phyloP scores from a whole-genome alignment of 1,284 basidiomycete genomes.

The Tylopilus orsonianus region DNA sequence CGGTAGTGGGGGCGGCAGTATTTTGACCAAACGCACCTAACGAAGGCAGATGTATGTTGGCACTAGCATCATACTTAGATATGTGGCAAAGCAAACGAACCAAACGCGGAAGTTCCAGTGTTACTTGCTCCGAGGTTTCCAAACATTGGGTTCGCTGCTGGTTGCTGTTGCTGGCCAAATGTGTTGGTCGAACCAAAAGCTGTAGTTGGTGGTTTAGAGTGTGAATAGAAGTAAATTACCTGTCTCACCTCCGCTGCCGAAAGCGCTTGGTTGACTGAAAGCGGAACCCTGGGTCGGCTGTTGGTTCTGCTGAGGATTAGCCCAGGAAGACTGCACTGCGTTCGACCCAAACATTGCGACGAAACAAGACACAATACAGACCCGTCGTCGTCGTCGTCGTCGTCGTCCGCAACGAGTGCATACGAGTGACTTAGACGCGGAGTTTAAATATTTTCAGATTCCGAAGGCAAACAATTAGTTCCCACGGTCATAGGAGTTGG shows the following conservation, averaged over 20 bases:
- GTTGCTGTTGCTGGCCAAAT: constrained; percentile 54
- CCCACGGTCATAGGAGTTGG: constrained; percentile 16
- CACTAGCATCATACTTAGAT: constrained; percentile 13
- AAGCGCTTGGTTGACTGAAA: constrained; percentile 50
- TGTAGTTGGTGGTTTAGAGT: constrained; percentile 33
- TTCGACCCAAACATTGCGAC: constrained; percentile 58
- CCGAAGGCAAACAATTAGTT: constrained; percentile 19
- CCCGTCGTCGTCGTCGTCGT: constrained; percentile 29
- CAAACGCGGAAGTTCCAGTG: constrained; percentile 52
- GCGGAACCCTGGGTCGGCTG: constrained; percentile 41
- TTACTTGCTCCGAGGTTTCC: constrained; percentile 51
- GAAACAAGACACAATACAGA: constrained; percentile 17
- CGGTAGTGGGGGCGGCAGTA: constrained; percentile 36
- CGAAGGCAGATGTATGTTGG: constrained; percentile 19
- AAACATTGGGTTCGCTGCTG: constrained; percentile 78
- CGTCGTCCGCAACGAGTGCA: constrained; percentile 15
- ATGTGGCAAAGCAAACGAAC: constrained; percentile 40
- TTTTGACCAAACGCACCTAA: constrained; percentile 62
- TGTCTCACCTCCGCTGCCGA: constrained; percentile 45
- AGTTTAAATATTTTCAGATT: constrained; percentile 10
- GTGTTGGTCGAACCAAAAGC: constrained; percentile 45
- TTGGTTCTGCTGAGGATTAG: constrained; percentile 55
- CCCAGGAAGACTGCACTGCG: constrained; percentile 60
- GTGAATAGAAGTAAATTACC: constrained; percentile 33
- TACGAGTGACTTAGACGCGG: constrained; percentile 23